Conservation (phyloP, 163 green algal species). For the Chlorella variabilis region DNA sequence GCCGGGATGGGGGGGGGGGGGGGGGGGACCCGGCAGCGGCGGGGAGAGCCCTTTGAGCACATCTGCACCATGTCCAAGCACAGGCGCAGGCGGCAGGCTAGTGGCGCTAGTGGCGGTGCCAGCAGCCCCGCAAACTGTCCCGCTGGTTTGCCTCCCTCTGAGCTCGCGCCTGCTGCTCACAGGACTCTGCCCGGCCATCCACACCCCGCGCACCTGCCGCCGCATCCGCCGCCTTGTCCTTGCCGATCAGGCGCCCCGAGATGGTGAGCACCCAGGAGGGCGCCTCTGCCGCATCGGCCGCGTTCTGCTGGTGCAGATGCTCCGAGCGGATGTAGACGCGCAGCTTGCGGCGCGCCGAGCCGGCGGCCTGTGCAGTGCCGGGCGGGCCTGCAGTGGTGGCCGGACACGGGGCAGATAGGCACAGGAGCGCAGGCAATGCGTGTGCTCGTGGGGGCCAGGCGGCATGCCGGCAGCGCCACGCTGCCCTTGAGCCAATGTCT, state of each 20-base stretch:
- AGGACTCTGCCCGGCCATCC: too few relatives aligned
- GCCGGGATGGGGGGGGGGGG: neutral
- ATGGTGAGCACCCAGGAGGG: conserved; percentile 46
- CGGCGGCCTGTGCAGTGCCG: conserved; percentile 24
- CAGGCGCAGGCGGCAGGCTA: too few relatives aligned
- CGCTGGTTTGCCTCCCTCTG: too few relatives aligned
- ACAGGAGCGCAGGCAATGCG: neutral
- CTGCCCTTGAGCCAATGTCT: too few relatives aligned
- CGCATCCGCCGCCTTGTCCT: conserved; percentile 17
- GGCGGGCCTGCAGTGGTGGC: conserved; percentile 5
- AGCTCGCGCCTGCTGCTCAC: too few relatives aligned
- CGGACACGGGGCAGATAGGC: neutral
- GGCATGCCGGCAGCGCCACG: too few relatives aligned
- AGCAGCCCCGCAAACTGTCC: too few relatives aligned
- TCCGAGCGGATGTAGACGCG: conserved; percentile 47
- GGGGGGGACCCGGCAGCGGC: neutral
- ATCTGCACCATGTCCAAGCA: too few relatives aligned
- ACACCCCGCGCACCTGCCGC: neutral
- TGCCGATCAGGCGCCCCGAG: conserved; percentile 36
- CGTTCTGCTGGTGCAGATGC: conserved; percentile 34
- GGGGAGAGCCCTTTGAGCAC: too few relatives aligned
- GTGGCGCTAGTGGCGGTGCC: too few relatives aligned
- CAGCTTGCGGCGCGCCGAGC: conserved; percentile 34
- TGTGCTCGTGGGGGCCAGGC: too few relatives aligned
- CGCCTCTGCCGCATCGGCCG: conserved; percentile 6